A percentile compares a stretch with the other conserved stretches of the same genome.
These are phyloP conservation scores for Pythium phragmitis DNA, from an alignment of 352 stramenopile species.

Conservation along the genomic window DNA sequence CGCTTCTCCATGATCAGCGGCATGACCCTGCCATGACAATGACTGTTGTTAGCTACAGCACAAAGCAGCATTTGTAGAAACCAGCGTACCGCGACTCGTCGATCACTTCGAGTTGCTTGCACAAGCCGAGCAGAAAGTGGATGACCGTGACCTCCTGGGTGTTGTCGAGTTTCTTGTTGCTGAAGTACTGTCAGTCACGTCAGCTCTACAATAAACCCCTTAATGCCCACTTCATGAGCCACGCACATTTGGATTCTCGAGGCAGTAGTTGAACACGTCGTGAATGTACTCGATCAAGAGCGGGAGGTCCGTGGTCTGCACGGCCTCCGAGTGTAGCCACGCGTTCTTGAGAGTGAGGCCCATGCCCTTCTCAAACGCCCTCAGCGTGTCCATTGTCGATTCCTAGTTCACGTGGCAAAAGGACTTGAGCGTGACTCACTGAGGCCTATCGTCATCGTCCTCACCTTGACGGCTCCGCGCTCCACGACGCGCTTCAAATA, in stretches of 20 bases:
- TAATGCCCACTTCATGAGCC: background rate
- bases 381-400: constrained; percentile 64
- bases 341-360: constrained; percentile 88
- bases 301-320: constrained; percentile 91
- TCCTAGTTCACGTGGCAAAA: constrained; percentile 28
- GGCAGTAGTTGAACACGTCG: constrained; percentile 77
- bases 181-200: constrained; percentile 43
- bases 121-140: constrained; percentile 81
- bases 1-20: constrained; percentile 77
- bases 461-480: constrained; percentile 63
- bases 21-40: constrained; percentile 60
- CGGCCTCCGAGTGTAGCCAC: constrained; percentile 87
- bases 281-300: constrained; percentile 88
- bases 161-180: constrained; percentile 72
- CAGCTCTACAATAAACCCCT: background rate
- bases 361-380: constrained; percentile 89
- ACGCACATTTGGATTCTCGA: constrained; percentile 64
- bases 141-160: constrained; percentile 87
- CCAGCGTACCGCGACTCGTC: constrained; percentile 64
- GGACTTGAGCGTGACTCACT: background rate
- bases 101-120: constrained; percentile 83
- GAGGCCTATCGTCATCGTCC: no score
- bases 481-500: constrained; percentile 70
- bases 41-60: background rate
- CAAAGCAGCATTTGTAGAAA: background rate